Base-by-base conservation (phyloP, 371 early-diverging fungal genomes). In the Circinella minor region DNA sequence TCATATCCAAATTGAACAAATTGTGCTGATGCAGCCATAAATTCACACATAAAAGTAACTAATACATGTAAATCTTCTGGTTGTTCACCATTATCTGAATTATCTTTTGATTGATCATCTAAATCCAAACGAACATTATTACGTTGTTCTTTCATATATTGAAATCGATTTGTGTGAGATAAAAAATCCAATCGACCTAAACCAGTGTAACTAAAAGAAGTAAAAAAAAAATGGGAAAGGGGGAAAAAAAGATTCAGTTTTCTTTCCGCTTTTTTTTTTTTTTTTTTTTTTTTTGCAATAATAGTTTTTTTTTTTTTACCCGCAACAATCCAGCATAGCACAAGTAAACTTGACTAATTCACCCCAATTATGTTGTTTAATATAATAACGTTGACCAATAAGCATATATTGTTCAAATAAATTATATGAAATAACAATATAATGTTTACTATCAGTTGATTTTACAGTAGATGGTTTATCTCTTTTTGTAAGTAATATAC, bases 21-120 rank as follows among this genome's bases (percentile, higher is more conserved):
- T 39, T 83, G 81, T 3, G 71, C 71, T 7, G 75, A 60, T 0
- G 74, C 77, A 11, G 72, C 77, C 79, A 79, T 80, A 48, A 67
- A 83, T 46, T 83, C 83, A 39, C 83, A 83, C 83, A 83, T 83
- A 17, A 83, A 65, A 0, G 77, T 75, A 10, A 75, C 70, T 15
- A 74, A 46, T 5, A 74, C 65, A 2, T 61, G 69, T 9, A 77
- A 49, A 38, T 72, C 71, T 4, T 76, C 67, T 1, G 57, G 37
- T 34, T 59, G 65, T 47, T 65, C 36, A n/a, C 55, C 48, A 15
- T 39, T 38, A 34, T 62, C 63, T 34, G 55, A 61, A 4, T 15
- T 39, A 17, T 48, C 54, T 39, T 63, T 7, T 48, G 37, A 39
- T 36, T 49, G 46, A 10, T 39, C 67, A 36, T 78, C 78, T 7